These are phyloP conservation scores for Catunica adiposa DNA, from an alignment of 2,329 filamentous ascomycete species.

Conservation along the genomic window DNA sequence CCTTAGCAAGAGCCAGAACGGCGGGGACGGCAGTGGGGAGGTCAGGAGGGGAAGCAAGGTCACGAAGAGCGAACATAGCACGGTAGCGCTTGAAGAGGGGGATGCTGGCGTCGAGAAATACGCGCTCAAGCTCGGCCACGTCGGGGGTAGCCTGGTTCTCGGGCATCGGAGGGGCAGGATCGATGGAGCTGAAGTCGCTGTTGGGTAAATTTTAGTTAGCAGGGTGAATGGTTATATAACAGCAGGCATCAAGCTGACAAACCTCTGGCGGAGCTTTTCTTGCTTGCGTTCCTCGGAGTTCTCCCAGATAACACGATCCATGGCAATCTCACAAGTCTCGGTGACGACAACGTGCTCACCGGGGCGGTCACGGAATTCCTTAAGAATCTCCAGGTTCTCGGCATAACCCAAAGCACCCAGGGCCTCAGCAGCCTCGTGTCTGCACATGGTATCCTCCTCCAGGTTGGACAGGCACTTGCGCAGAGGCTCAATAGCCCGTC, in stretches of 20 bases:
- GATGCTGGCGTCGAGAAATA: slow-evolving; percentile 58
- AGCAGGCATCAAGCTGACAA: no score
- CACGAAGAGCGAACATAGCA: slow-evolving; percentile 93
- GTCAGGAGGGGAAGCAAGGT: slow-evolving; percentile 84
- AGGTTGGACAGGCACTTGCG: slow-evolving; percentile 58
- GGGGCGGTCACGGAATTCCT: slow-evolving; percentile 53
- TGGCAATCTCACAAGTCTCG: slow-evolving; percentile 93
- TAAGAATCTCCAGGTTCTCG: slow-evolving; percentile 57
- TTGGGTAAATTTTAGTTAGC: slow-evolving; percentile 18
- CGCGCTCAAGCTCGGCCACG: slow-evolving; percentile 58
- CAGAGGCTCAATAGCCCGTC: slow-evolving; percentile 56
- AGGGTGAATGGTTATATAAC: neutral
- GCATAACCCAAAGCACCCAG: slow-evolving; percentile 70
- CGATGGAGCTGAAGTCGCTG: slow-evolving; percentile 89
- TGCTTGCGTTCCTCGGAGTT: slow-evolving; percentile 52
- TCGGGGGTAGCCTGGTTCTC: slow-evolving; percentile 39
- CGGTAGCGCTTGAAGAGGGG: slow-evolving; percentile 87
- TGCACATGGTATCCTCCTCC: slow-evolving; percentile 82
- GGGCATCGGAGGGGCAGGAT: slow-evolving; percentile 79
- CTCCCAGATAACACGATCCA: slow-evolving; percentile 89
- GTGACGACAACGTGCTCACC: slow-evolving; percentile 67
- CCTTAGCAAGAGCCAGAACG: slow-evolving; percentile 68
- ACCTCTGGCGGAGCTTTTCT: slow-evolving; percentile 75
- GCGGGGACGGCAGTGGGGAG: slow-evolving; percentile 80
- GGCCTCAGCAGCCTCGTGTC: slow-evolving; percentile 92